These are phyloP conservation scores for Dryas octopetala DNA, from an alignment of 306 rosid species.

Conservation along the genomic window DNA sequence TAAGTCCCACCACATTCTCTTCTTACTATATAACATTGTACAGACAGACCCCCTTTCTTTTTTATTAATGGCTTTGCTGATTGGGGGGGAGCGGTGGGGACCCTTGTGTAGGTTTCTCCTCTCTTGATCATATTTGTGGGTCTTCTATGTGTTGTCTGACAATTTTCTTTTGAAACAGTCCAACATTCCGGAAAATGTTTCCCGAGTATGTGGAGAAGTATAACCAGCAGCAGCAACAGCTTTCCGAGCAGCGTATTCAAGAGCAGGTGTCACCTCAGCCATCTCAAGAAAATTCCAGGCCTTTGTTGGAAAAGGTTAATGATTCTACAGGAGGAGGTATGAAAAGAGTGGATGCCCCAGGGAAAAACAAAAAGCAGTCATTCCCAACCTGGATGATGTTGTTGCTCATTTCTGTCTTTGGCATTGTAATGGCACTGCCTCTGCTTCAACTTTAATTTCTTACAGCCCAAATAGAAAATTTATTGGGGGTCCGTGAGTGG, in stretches of 20 bases:
- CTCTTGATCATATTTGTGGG: background rate
- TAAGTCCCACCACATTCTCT: slow-evolving; percentile 37
- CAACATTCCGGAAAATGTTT: slow-evolving; percentile 82
- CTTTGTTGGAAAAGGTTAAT: slow-evolving; percentile 36
- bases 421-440: slow-evolving; percentile 92
- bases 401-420: slow-evolving; percentile 79
- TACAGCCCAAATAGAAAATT: slow-evolving; percentile 26
- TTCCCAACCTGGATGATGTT: slow-evolving; percentile 93
- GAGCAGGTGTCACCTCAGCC: slow-evolving; percentile 45
- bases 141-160: background rate
- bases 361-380: slow-evolving; percentile 52
- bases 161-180: slow-evolving; percentile 43
- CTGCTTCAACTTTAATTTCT: slow-evolving; percentile 74
- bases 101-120: background rate
- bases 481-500: slow-evolving; percentile 8
- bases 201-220: slow-evolving; percentile 91
- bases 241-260: slow-evolving; percentile 47
- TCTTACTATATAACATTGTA: too few relatives aligned
- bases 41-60: too few relatives aligned
- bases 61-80: too few relatives aligned
- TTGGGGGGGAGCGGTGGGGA: too few relatives aligned
- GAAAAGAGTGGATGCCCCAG: slow-evolving; percentile 40
- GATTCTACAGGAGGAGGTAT: slow-evolving; percentile 46
- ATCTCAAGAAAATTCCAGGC: slow-evolving; percentile 41
- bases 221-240: slow-evolving; percentile 57